Conservation (phyloP, 495 filamentous ascomycete genomes). For the Daldinia vernicosa region DNA sequence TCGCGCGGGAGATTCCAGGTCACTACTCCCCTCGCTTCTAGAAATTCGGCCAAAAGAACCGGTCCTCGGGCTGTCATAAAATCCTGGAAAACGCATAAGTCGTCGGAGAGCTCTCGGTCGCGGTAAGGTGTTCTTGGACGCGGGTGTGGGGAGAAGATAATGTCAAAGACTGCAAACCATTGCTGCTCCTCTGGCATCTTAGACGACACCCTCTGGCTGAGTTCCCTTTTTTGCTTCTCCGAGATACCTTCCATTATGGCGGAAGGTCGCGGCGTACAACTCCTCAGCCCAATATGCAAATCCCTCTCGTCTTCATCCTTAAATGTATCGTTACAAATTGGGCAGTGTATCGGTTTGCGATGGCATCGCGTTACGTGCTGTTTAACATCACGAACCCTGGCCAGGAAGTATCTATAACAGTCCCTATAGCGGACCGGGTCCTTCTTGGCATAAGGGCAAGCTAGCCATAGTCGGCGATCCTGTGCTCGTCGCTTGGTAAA, state of each 20-base stretch:
- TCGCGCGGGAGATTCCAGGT: slow-evolving; percentile 30
- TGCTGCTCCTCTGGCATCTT: slow-evolving; percentile 42
- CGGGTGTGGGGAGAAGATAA: slow-evolving; percentile 35
- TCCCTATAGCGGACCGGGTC: slow-evolving; percentile 40
- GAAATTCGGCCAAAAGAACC: slow-evolving; percentile 23
- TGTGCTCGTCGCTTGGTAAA: slow-evolving; percentile 29
- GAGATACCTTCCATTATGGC: slow-evolving; percentile 46
- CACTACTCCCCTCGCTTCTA: slow-evolving; percentile 24
- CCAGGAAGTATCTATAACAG: slow-evolving; percentile 45
- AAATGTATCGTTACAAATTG: slow-evolving; percentile 42
- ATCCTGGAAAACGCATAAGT: slow-evolving; percentile 39
- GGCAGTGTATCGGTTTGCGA: slow-evolving; percentile 47
- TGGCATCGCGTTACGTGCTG: slow-evolving; percentile 48
- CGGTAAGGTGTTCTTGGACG: slow-evolving; percentile 41
- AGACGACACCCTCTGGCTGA: slow-evolving; percentile 36
- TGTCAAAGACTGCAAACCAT: slow-evolving; percentile 46
- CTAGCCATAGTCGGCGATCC: slow-evolving; percentile 40
- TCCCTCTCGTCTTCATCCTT: slow-evolving; percentile 40
- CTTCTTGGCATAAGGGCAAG: slow-evolving; percentile 50
- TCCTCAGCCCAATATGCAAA: slow-evolving; percentile 28
- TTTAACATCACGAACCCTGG: slow-evolving; percentile 49
- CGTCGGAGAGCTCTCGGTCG: slow-evolving; percentile 35
- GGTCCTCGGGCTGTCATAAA: slow-evolving; percentile 36
- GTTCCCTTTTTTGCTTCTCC: slow-evolving; percentile 41
- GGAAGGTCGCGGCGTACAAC: slow-evolving; percentile 26